A percentile compares a stretch with the other conserved stretches of the same genome.
These are phyloP conservation scores for Xylaria arbuscula DNA, from an alignment of 2,329 filamentous ascomycete species.

Conservation along the genomic window DNA sequence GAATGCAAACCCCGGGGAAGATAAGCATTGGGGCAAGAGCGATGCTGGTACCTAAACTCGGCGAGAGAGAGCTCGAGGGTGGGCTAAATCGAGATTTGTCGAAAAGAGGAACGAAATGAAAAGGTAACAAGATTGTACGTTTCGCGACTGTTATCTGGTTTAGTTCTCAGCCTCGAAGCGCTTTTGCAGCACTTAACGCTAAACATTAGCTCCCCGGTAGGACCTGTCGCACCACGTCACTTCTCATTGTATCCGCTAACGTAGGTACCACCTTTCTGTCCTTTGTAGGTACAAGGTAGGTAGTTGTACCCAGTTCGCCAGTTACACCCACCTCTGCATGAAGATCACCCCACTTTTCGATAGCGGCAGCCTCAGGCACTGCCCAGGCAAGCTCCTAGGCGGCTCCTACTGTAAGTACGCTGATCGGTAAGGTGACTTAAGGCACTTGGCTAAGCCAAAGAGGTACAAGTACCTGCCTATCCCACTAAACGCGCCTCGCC, in stretches of 20 bases:
- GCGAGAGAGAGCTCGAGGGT: not conserved
- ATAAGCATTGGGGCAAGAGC: constrained; percentile 21
- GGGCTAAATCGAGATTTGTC: constrained; percentile 9
- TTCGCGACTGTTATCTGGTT: constrained; percentile 25
- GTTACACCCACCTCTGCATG: not conserved
- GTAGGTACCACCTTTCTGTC: no score
- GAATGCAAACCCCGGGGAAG: constrained; percentile 19
- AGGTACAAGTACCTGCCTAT: constrained; percentile 9
- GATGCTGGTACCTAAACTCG: not conserved
- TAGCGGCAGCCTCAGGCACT: not conserved
- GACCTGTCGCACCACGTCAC: constrained; percentile 30
- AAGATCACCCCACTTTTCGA: not conserved
- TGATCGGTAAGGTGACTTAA: no score
- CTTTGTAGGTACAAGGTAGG: not conserved
- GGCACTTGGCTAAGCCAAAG: not conserved
- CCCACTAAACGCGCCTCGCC: constrained; percentile 7
- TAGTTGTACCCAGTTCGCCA: not conserved
- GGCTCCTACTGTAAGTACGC: no score
- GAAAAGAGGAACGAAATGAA: constrained; percentile 5
- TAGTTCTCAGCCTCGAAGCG: constrained; percentile 12
- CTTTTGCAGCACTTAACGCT: constrained; percentile 27
- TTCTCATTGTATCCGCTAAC: constrained; percentile 12
- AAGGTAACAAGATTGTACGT: constrained; percentile 18
- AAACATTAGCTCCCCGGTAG: constrained; percentile 11
- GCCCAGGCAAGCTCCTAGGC: not conserved